Evolutionary conservation across 2,329 filamentous ascomycete species (phyloP).

Genomic region (Blumeria hordei): DNA sequence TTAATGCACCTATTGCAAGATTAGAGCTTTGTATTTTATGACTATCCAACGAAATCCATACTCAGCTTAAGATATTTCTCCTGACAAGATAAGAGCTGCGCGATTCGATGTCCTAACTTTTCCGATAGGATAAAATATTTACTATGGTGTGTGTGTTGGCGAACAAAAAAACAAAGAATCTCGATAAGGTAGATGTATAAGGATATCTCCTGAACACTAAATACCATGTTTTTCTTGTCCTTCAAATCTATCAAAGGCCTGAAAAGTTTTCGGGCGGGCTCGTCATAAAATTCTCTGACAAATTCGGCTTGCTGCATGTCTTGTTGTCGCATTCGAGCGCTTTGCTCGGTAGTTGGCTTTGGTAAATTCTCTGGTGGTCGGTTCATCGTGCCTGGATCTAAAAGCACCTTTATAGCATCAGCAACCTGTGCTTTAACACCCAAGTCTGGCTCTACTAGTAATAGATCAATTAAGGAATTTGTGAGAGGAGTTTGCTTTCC

Average conservation of each 20-base stretch:
- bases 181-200: constrained; percentile 81
- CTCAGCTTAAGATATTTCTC: constrained; percentile 86
- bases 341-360: constrained; percentile 40
- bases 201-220: constrained; percentile 67
- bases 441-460: constrained; percentile 75
- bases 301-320: constrained; percentile 68
- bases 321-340: constrained; percentile 33
- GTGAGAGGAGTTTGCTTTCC: constrained; percentile 71
- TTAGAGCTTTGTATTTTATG: background rate
- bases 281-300: constrained; percentile 71
- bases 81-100: constrained; percentile 55
- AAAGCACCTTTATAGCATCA: constrained; percentile 78
- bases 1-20: constrained; percentile 43
- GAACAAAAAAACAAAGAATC: constrained; percentile 79
- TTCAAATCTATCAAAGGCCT: constrained; percentile 66
- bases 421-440: constrained; percentile 91
- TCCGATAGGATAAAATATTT: constrained; percentile 72
- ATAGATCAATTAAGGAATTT: constrained; percentile 75
- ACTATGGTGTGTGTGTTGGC: constrained; percentile 65
- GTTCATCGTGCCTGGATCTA: constrained; percentile 45
- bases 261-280: constrained; percentile 66
- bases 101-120: constrained; percentile 52
- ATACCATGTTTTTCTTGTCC: constrained; percentile 38
- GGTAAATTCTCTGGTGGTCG: constrained; percentile 34
- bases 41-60: constrained; percentile 22